A percentile compares a stretch with the other conserved stretches of the same genome.
Conservation (phyloP, 2,329 filamentous ascomycete species). For the Colletotrichum liriopes region DNA sequence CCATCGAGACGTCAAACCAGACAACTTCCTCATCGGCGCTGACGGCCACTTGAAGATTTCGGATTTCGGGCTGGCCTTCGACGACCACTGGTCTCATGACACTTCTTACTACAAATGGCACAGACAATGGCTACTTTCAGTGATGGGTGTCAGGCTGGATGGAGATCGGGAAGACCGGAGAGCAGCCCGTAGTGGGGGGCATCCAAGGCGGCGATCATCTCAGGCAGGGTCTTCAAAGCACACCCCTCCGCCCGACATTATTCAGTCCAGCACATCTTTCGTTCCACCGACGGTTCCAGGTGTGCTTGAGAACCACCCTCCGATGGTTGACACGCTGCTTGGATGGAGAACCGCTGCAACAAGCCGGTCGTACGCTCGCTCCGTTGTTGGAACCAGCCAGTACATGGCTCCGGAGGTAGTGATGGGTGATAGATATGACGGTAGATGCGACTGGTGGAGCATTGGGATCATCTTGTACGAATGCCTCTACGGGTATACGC, state of each 20-base stretch:
- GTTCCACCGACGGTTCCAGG: slow-evolving; percentile 50
- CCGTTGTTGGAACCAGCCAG: slow-evolving; percentile 94
- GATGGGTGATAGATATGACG: slow-evolving; percentile 86
- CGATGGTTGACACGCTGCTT: slow-evolving; percentile 66
- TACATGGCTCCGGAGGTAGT: slow-evolving; percentile 99
- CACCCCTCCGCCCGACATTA: slow-evolving; percentile 36
- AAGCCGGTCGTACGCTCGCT: slow-evolving; percentile 82
- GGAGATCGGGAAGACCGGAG: slow-evolving; percentile 81
- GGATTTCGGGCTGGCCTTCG: slow-evolving; percentile 95
- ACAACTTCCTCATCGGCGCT: slow-evolving; percentile 94
- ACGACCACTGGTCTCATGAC: slow-evolving; percentile 95
- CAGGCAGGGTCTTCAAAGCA: slow-evolving; percentile 37
- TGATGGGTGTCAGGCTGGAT: slow-evolving; percentile 79
- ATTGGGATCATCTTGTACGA: slow-evolving; percentile 95
- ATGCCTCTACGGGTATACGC: slow-evolving; percentile 92
- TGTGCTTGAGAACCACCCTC: slow-evolving; percentile 44
- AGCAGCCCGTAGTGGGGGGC: background rate
- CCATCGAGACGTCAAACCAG: slow-evolving; percentile 95
- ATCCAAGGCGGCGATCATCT: slow-evolving; percentile 24
- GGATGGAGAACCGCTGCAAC: slow-evolving; percentile 79
- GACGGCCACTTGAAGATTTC: slow-evolving; percentile 95
- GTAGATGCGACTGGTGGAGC: slow-evolving; percentile 97
- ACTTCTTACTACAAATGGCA: slow-evolving; percentile 89
- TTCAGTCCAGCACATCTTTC: slow-evolving; percentile 50
- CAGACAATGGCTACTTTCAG: slow-evolving; percentile 83